phyloP scores from a whole-genome alignment of 495 filamentous ascomycete species.

The Cryomyces minteri region DNA sequence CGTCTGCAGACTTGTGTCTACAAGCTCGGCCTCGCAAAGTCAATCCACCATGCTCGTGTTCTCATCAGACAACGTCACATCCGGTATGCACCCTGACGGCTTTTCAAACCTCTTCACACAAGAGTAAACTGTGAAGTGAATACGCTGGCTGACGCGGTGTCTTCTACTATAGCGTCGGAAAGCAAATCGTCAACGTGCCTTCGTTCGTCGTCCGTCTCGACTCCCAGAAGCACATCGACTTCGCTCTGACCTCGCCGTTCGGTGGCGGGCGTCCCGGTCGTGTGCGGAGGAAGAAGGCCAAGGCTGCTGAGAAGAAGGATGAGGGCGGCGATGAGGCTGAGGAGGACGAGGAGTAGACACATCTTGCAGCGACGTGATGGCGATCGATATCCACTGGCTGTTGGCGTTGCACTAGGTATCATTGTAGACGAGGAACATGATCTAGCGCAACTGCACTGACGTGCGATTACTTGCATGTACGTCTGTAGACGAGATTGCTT shows the following conservation, averaged over 20 bases:
- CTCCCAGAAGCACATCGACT: conserved; percentile 99
- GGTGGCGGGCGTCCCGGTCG: conserved; percentile 93
- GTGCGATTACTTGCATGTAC: too few species aligned
- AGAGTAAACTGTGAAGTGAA: neutral
- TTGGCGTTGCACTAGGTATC: too few species aligned
- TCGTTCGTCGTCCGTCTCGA: conserved; percentile 98
- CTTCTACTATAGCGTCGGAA: conserved; percentile 49
- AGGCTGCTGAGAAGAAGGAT: conserved; percentile 80
- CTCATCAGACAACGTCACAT: conserved; percentile 98
- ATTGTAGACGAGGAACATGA: too few species aligned
- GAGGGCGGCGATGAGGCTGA: conserved; percentile 74
- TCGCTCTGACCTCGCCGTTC: conserved; percentile 89
- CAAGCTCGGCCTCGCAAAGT: conserved; percentile 99
- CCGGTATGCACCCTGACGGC: conserved; percentile 33
- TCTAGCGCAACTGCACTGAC: too few species aligned
- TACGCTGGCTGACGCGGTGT: neutral
- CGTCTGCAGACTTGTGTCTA: conserved; percentile 96
- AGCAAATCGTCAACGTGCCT: conserved; percentile 99
- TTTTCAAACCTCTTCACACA: too few species aligned
- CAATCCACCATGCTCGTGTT: conserved; percentile 98
- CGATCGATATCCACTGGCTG: too few species aligned
- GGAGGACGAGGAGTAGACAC: conserved; percentile 35
- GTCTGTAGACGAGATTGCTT: too few species aligned
- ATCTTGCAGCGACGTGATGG: too few species aligned
- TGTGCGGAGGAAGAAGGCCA: conserved; percentile 97